A percentile compares a stretch with the other conserved stretches of the same genome.
Evolutionary conservation across 1,284 basidiomycete genomes (phyloP).

Genomic region (Chondrostereum purpureum): DNA sequence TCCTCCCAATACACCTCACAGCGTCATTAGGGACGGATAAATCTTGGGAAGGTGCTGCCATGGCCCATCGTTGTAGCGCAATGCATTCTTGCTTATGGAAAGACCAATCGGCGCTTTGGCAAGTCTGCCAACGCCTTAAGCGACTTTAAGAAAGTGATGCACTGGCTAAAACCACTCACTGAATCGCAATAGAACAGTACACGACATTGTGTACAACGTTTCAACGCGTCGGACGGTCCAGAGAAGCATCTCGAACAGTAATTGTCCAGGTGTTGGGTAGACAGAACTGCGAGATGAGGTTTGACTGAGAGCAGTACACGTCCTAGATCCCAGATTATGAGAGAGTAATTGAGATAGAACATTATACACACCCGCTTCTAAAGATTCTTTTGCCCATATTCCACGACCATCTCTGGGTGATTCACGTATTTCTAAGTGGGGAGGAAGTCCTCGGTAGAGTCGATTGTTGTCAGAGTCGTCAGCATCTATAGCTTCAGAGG

Average conservation of each 20-base stretch:
- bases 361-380: constrained; percentile 14
- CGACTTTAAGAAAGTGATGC: constrained; percentile 10
- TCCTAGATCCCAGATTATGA: constrained; percentile 37
- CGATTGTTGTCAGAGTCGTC: neutral
- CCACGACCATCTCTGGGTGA: constrained; percentile 29
- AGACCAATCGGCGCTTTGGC: constrained; percentile 75
- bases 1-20: constrained; percentile 68
- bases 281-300: constrained; percentile 63
- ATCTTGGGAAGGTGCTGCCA: constrained; percentile 38
- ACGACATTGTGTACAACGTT: constrained; percentile 69
- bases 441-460: constrained; percentile 18
- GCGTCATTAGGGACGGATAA: constrained; percentile 61
- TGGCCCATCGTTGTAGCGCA: constrained; percentile 55
- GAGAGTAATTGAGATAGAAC: neutral
- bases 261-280: constrained; percentile 49
- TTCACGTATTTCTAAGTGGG: constrained; percentile 23
- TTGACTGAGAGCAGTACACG: constrained; percentile 45
- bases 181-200: constrained; percentile 66
- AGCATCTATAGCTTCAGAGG: constrained; percentile 4
- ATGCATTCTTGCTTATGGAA: constrained; percentile 73
- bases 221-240: constrained; percentile 32
- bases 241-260: constrained; percentile 67
- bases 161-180: constrained; percentile 39
- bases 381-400: constrained; percentile 27
- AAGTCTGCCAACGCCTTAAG: constrained; percentile 38